A percentile compares a stretch with the other conserved stretches of the same genome.
Conservation (phyloP, 768 basidiomycete genomes). For the Panellus pusillus region DNA sequence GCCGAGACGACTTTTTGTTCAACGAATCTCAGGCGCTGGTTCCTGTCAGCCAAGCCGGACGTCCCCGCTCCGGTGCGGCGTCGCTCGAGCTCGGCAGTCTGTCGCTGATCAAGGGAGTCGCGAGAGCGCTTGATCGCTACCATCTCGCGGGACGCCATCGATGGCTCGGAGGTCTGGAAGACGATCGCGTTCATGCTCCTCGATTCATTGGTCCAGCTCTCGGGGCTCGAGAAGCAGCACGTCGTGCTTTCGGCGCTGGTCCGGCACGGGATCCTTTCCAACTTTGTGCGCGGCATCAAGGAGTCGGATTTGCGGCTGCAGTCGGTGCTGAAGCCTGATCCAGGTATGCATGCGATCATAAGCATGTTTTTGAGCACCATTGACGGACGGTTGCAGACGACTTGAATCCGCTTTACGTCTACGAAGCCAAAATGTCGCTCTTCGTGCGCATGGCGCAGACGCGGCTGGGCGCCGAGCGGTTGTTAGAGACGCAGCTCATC, state of each 20-base stretch:
- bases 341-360: conserved; percentile 51
- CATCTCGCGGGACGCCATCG: conserved; percentile 88
- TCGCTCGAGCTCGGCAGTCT: conserved; percentile 65
- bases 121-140: conserved; percentile 73
- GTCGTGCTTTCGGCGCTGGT: conserved; percentile 56
- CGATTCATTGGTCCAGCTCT: conserved; percentile 76
- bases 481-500: conserved; percentile 77
- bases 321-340: conserved; percentile 82
- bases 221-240: conserved; percentile 68
- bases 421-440: conserved; percentile 92
- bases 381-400: conserved; percentile 55
- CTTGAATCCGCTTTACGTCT: conserved; percentile 88
- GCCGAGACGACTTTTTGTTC: conserved; percentile 41
- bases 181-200: conserved; percentile 91
- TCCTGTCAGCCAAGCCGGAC: conserved; percentile 24
- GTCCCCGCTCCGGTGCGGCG: conserved; percentile 25
- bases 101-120: conserved; percentile 59
- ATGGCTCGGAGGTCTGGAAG: conserved; percentile 96
- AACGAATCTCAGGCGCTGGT: conserved; percentile 39
- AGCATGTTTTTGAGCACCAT: conserved; percentile 1
- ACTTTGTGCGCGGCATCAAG: conserved; percentile 82
- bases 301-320: conserved; percentile 77
- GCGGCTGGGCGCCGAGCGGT: conserved; percentile 77
- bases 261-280: conserved; percentile 75
- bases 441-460: conserved; percentile 84